phyloP scores from a whole-genome alignment of 2,329 filamentous ascomycete species.

The Penicillium verrucosum region DNA sequence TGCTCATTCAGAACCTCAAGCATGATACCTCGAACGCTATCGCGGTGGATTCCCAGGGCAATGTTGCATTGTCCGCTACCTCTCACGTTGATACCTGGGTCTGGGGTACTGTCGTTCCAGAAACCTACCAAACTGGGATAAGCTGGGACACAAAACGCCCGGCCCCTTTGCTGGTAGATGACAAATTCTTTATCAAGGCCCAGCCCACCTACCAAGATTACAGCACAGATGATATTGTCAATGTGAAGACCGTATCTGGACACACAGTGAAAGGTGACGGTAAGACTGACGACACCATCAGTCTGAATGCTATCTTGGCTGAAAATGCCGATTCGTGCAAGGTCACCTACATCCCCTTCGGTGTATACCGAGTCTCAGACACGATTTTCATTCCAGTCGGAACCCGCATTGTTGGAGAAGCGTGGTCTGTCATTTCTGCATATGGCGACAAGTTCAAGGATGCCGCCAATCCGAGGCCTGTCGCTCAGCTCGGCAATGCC shows the following conservation, averaged over 20 bases:
- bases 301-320: conserved; percentile 35
- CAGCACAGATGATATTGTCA: conserved; percentile 43
- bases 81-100: conserved; percentile 32
- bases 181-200: conserved; percentile 42
- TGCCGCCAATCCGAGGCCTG: conserved; percentile 44
- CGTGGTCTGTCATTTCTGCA: conserved; percentile 52
- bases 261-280: conserved; percentile 46
- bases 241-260: conserved; percentile 45
- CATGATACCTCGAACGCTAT: conserved; percentile 27
- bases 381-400: conserved; percentile 49
- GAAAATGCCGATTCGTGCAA: conserved; percentile 31
- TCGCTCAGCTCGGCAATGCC: conserved; percentile 52
- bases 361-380: conserved; percentile 43
- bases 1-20: conserved; percentile 28
- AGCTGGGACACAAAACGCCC: conserved; percentile 33
- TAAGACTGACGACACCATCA: conserved; percentile 37
- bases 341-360: conserved; percentile 33
- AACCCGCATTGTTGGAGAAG: conserved; percentile 54
- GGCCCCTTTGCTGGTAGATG: conserved; percentile 30
- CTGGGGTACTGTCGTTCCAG: conserved; percentile 31
- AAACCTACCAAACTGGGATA: conserved; percentile 31
- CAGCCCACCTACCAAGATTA: conserved; percentile 48
- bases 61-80: conserved; percentile 15
- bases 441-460: conserved; percentile 48
- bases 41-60: conserved; percentile 27